Evolutionary conservation across 148 eudicot species (phyloP), one percentile per base, ranked within the genome.

Genomic region (Pouteria glomerata): DNA sequence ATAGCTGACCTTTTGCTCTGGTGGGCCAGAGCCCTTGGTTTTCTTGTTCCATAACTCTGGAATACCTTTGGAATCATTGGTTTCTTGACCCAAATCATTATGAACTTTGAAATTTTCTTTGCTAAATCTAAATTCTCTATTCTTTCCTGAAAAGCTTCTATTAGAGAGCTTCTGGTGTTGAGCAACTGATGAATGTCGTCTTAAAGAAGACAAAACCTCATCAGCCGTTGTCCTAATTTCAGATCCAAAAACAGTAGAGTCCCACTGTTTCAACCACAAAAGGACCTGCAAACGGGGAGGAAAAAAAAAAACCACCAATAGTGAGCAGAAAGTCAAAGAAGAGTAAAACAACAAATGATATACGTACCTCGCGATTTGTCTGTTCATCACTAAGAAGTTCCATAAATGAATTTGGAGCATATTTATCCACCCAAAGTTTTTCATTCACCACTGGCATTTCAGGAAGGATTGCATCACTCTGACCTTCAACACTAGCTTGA

Each of bases 301-400:
- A 4, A 0, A 10, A 39, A n/a, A n/a, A 60, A 51, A 26, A 4
- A 15, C 37, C 27, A 18, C 45, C 77, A 73, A 48, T 57, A 74
- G 53, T 26, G 30, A 51, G 30, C n/a, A 72, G 62, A 44, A 52
- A 31, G 51, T 45, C 57, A 79, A 70, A 48, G 4, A n/a, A n/a
- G n/a, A 55, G 57, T 6, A 58, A 31, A 53, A 52, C 27, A 7
- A 3, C 19, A 0, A 11, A 31, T 37, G 27, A 5, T 69, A 34
- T 23, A 31, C 21, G 66, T 85, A 91, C 99, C 96, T 95, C 97
- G 65, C 99, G 90, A 73, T 95, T 95, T 59, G 96, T 95, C 61
- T 89, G 93, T 67, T 95, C 99, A 47, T 88, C 97, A 74, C 99
- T 95, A 64, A 95, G 97, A 77, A 95, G 99, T 80, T 95, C 99